These are phyloP conservation scores for Phytophthora uliginosa DNA, from an alignment of 352 stramenopile genomes.

Conservation along the genomic window DNA sequence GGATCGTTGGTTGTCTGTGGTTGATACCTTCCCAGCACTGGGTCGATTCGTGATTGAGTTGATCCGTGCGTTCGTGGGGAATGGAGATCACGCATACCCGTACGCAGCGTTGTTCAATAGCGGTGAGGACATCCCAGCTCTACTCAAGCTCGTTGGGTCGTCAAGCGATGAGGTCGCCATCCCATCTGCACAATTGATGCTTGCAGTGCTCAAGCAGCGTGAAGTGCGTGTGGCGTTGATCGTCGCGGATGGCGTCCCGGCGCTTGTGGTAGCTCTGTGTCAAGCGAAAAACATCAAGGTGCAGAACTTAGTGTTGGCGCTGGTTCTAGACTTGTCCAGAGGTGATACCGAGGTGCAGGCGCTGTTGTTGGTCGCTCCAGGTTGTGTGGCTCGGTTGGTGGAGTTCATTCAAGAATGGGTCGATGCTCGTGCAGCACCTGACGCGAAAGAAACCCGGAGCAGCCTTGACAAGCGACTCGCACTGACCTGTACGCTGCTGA, in stretches of 20 bases:
- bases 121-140: slow-evolving; percentile 57
- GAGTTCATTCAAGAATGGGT: slow-evolving; percentile 56
- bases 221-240: slow-evolving; percentile 76
- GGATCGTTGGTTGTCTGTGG: slow-evolving; percentile 52
- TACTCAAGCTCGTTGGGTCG: slow-evolving; percentile 54
- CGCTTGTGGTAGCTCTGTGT: slow-evolving; percentile 57
- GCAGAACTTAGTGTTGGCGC: slow-evolving; percentile 57
- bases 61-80: slow-evolving; percentile 53
- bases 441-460: slow-evolving; percentile 25
- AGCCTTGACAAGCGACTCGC: slow-evolving; percentile 48
- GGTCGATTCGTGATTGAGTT: slow-evolving; percentile 66
- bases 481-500: slow-evolving; percentile 56
- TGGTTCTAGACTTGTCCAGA: slow-evolving; percentile 59
- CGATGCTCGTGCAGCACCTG: slow-evolving; percentile 3
- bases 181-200: slow-evolving; percentile 55
- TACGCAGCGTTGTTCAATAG: slow-evolving; percentile 63
- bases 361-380: slow-evolving; percentile 55
- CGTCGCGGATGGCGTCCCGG: slow-evolving; percentile 78
- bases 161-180: slow-evolving; percentile 50
- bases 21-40: slow-evolving; percentile 39
- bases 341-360: slow-evolving; percentile 75
- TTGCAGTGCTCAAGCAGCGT: slow-evolving; percentile 47
- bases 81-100: slow-evolving; percentile 9
- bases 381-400: slow-evolving; percentile 53
- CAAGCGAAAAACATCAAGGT: slow-evolving; percentile 42